Evolutionary conservation across 2,329 filamentous ascomycete genomes (phyloP).

Genomic region (Cytospora schulzeri): DNA sequence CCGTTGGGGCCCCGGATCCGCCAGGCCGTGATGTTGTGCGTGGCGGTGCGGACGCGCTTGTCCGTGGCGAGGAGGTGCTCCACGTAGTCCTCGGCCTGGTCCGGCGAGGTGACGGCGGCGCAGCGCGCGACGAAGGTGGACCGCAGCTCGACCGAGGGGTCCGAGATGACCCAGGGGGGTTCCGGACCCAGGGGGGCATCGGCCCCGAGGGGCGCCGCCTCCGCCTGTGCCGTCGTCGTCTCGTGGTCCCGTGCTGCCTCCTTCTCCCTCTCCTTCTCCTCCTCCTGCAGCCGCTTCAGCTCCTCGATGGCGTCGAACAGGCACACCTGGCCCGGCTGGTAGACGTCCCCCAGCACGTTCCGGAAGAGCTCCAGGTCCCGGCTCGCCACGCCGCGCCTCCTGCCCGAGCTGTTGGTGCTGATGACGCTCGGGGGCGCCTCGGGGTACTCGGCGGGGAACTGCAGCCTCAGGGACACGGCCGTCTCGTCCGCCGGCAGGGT

Average conservation of each 20-base stretch:
- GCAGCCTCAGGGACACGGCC: constrained; percentile 59
- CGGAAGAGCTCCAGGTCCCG: constrained; percentile 70
- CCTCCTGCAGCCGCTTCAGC: constrained; percentile 50
- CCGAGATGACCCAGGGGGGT: constrained; percentile 73
- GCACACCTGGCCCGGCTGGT: constrained; percentile 75
- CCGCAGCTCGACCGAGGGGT: constrained; percentile 76
- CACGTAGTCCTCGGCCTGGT: constrained; percentile 71
- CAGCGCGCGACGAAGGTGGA: constrained; percentile 85
- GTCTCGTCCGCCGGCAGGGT: constrained; percentile 66
- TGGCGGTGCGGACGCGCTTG: constrained; percentile 80
- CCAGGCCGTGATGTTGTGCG: constrained; percentile 96
- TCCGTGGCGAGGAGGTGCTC: constrained; percentile 78
- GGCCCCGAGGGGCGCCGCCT: background rate
- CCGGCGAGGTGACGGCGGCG: constrained; percentile 67
- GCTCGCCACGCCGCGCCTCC: constrained; percentile 71
- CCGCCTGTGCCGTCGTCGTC: no score
- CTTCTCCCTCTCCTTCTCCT: constrained; percentile 31
- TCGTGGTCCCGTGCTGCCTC: no score
- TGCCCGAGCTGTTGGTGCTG: constrained; percentile 77
- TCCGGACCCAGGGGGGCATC: constrained; percentile 33
- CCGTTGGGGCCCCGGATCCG: constrained; percentile 67
- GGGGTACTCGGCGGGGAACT: constrained; percentile 76
- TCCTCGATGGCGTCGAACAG: constrained; percentile 91
- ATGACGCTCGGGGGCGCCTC: constrained; percentile 71
- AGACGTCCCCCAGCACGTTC: constrained; percentile 67